These are phyloP conservation scores for Trebouxia sp. DNA, from an alignment of 139 green algal genomes.

Conservation along the genomic window DNA sequence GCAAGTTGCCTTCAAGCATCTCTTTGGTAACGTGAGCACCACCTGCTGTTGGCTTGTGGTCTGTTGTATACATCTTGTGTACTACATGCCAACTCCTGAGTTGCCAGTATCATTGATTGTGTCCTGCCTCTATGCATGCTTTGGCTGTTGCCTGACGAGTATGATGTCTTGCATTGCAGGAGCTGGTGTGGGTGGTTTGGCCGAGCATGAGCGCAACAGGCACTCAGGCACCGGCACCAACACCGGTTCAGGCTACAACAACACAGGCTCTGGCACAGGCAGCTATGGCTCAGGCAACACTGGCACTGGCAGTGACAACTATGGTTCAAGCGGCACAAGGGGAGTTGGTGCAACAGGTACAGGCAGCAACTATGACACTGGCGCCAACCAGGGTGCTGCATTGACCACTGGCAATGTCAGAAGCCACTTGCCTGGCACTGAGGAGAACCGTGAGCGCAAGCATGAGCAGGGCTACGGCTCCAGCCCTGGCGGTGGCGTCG, in stretches of 20 bases:
- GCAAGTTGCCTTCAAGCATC: too few species aligned
- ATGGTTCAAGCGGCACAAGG: neutral
- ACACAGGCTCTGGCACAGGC: neutral
- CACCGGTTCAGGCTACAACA: neutral
- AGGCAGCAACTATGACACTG: conserved; percentile 7
- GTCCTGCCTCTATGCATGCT: too few species aligned
- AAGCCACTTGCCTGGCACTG: neutral
- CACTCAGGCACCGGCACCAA: neutral
- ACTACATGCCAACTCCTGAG: too few species aligned
- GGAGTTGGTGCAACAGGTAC: neutral
- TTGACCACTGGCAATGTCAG: conserved; percentile 14
- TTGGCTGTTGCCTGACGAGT: too few species aligned
- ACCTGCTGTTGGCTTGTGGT: too few species aligned
- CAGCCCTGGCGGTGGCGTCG: too few species aligned
- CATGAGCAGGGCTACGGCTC: neutral
- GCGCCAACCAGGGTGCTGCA: neutral
- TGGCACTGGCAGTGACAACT: neutral
- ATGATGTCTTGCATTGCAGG: too few species aligned
- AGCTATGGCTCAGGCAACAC: too few species aligned
- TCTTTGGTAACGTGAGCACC: too few species aligned
- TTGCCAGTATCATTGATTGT: too few species aligned
- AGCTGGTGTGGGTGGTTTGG: neutral
- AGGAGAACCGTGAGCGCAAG: conserved; percentile 4
- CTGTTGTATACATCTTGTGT: too few species aligned
- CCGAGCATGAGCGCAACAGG: neutral